phyloP scores from a whole-genome alignment of 2,329 filamentous ascomycete genomes.

The Fusarium bactridioides region DNA sequence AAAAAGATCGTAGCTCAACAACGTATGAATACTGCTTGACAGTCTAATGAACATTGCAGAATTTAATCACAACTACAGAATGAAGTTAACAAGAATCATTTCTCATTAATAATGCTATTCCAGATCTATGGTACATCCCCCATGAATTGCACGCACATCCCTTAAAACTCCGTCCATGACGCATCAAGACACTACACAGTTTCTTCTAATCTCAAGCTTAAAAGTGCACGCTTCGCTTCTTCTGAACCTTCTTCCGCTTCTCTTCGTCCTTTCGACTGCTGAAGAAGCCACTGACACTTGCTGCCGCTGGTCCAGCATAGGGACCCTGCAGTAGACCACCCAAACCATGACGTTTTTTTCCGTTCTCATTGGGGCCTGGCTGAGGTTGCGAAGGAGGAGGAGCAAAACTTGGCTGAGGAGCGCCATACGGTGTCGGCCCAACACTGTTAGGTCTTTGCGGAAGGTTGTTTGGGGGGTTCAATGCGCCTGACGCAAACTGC shows the following conservation, averaged over 20 bases:
- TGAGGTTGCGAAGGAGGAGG: slow-evolving; percentile 37
- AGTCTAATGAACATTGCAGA: not conserved
- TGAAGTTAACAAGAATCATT: not conserved
- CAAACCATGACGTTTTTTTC: slow-evolving; percentile 41
- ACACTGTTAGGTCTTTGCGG: slow-evolving; percentile 59
- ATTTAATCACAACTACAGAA: too few species aligned
- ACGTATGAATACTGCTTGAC: not conserved
- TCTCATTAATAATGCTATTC: slow-evolving; percentile 6
- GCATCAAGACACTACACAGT: not conserved
- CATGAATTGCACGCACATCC: slow-evolving; percentile 4
- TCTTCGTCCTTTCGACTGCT: slow-evolving; percentile 47
- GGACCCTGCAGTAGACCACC: slow-evolving; percentile 43
- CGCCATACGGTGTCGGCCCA: slow-evolving; percentile 47
- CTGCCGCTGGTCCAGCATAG: slow-evolving; percentile 51
- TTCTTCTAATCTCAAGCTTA: slow-evolving; percentile 27
- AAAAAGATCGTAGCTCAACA: not conserved
- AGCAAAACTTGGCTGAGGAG: slow-evolving; percentile 31
- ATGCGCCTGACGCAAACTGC: slow-evolving; percentile 29
- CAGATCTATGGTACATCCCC: slow-evolving; percentile 40
- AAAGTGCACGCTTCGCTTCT: slow-evolving; percentile 59
- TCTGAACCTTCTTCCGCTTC: slow-evolving; percentile 53
- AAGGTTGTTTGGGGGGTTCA: slow-evolving; percentile 38
- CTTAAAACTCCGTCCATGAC: slow-evolving; percentile 13
- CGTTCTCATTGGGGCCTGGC: slow-evolving; percentile 21
- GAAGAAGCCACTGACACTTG: slow-evolving; percentile 57